A percentile compares a stretch with the other conserved stretches of the same genome.
Evolutionary conservation across 2,329 filamentous ascomycete genomes (phyloP).

Genomic region (Thelonectria blattea): DNA sequence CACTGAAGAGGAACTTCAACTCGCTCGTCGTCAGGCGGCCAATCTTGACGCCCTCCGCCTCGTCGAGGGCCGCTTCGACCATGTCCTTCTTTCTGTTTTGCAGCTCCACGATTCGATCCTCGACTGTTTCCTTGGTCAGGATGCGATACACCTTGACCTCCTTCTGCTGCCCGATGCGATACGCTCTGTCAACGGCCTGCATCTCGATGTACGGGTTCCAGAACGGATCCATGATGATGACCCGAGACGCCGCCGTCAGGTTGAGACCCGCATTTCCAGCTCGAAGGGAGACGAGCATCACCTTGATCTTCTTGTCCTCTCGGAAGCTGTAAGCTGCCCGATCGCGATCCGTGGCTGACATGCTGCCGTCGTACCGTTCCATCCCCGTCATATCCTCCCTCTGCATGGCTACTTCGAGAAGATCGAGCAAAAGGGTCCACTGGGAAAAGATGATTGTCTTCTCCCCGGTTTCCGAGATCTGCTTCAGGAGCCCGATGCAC

Average conservation of each 20-base stretch:
- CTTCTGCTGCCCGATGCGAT: constrained; percentile 81
- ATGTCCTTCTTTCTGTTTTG: constrained; percentile 80
- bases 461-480: constrained; percentile 65
- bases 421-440: constrained; percentile 76
- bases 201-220: constrained; percentile 95
- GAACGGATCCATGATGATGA: constrained; percentile 91
- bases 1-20: constrained; percentile 70
- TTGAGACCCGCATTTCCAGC: constrained; percentile 89
- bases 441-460: constrained; percentile 81
- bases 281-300: constrained; percentile 82
- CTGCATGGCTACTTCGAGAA: constrained; percentile 75
- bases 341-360: constrained; percentile 73
- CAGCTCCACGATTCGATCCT: constrained; percentile 81
- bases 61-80: constrained; percentile 81
- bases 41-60: constrained; percentile 70
- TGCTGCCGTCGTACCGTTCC: constrained; percentile 80
- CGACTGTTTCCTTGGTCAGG: constrained; percentile 77
- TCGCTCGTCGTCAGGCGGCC: constrained; percentile 70
- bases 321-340: constrained; percentile 70
- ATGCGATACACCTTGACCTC: constrained; percentile 82
- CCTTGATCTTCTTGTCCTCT: constrained; percentile 66
- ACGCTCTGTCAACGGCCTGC: constrained; percentile 88
- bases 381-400: constrained; percentile 67
- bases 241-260: constrained; percentile 79
- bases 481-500: constrained; percentile 74